Conservation (phyloP, 2,329 filamentous ascomycete species). For the Thelonectria olida region DNA sequence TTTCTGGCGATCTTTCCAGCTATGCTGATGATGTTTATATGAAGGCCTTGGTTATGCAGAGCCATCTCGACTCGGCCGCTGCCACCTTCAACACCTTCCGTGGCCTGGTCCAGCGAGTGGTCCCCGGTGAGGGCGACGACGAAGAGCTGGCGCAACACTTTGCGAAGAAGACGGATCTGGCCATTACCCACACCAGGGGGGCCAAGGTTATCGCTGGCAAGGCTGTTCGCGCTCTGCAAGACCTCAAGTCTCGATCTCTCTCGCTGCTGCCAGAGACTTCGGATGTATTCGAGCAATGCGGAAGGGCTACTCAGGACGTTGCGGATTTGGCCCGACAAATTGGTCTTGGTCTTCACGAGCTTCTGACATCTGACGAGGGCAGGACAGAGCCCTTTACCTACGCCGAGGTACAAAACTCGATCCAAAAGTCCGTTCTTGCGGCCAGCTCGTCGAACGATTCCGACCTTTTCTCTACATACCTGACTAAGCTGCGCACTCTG, state of each 20-base stretch:
- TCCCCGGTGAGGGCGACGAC: constrained; percentile 61
- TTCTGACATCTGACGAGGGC: constrained; percentile 75
- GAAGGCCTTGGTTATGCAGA: constrained; percentile 79
- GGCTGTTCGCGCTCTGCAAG: constrained; percentile 78
- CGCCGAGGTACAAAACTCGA: constrained; percentile 70
- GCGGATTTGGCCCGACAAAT: constrained; percentile 72
- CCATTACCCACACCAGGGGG: constrained; percentile 80
- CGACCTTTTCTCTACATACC: constrained; percentile 76
- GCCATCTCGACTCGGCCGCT: constrained; percentile 81
- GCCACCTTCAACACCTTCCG: constrained; percentile 71
- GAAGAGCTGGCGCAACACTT: constrained; percentile 76
- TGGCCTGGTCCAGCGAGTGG: constrained; percentile 71
- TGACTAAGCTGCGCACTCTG: constrained; percentile 72
- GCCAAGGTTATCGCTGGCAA: constrained; percentile 86
- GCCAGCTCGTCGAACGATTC: constrained; percentile 67
- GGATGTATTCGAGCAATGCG: constrained; percentile 75
- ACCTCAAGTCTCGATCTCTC: constrained; percentile 79
- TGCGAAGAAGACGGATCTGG: constrained; percentile 73
- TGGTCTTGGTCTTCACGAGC: constrained; percentile 70
- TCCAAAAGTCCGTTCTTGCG: constrained; percentile 61
- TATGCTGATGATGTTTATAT: constrained; percentile 85
- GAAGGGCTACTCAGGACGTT: constrained; percentile 71
- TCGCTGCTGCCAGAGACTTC: constrained; percentile 75
- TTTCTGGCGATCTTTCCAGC: constrained; percentile 73
- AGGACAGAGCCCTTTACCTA: constrained; percentile 74